Percentiles rank a stretch among this genome's conserved stretches.
Conservation (phyloP, 1,139 yeast genomes). For the Geotrichum candidum region DNA sequence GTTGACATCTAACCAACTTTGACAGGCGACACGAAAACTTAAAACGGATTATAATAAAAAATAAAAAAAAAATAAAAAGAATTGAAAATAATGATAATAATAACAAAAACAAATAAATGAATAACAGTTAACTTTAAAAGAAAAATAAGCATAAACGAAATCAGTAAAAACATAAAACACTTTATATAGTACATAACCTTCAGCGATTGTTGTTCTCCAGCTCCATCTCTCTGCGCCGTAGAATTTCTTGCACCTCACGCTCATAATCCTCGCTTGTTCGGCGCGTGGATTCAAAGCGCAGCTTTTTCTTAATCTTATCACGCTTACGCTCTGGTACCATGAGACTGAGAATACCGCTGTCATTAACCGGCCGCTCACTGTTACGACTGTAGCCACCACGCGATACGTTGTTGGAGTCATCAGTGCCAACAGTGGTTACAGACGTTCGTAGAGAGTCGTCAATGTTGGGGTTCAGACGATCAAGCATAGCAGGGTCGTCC, state of each 20-base stretch:
- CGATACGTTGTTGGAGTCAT: neutral
- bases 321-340: slow-evolving; percentile 46
- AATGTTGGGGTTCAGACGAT: slow-evolving; percentile 5
- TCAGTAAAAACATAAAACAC: neutral
- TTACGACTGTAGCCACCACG: slow-evolving; percentile 1
- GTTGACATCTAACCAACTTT: neutral
- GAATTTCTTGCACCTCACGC: slow-evolving; percentile 36
- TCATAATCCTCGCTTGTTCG: slow-evolving; percentile 34
- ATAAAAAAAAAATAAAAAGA: neutral
- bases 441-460: slow-evolving; percentile 1
- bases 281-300: slow-evolving; percentile 22
- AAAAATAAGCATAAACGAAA: neutral
- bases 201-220: slow-evolving; percentile 14
- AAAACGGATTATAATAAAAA: neutral
- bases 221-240: slow-evolving; percentile 34
- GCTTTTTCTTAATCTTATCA: slow-evolving; percentile 26
- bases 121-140: neutral
- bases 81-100: neutral
- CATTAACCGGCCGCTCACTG: slow-evolving; percentile 5
- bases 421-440: slow-evolving; percentile 1
- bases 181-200: neutral
- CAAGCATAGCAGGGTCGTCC: slow-evolving; percentile 20
- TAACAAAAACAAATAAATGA: neutral
- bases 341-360: neutral
- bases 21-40: neutral